Evolutionary conservation across 2,329 filamentous ascomycete genomes (phyloP).

Genomic region (Ophiostoma ips): DNA sequence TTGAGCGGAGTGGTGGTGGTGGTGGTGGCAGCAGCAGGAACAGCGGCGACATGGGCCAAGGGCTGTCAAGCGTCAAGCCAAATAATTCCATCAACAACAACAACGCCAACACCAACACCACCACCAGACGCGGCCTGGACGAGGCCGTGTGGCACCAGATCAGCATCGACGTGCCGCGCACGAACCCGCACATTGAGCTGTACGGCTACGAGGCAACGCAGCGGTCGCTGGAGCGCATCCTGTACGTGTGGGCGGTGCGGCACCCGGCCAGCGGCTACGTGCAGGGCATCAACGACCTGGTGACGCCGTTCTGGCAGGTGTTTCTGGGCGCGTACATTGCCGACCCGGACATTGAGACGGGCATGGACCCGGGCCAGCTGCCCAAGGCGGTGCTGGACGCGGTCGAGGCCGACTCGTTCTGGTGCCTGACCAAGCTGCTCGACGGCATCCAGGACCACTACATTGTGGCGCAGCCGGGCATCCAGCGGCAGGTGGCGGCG

Average conservation of each 20-base stretch:
- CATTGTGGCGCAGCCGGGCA: conserved; percentile 92
- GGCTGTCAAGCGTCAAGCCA: too few relatives aligned
- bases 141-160: conserved; percentile 99
- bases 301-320: conserved; percentile 96
- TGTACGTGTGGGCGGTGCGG: conserved; percentile 95
- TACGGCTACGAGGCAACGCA: conserved; percentile 96
- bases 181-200: conserved; percentile 87
- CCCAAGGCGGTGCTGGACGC: conserved; percentile 85
- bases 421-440: conserved; percentile 95
- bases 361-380: conserved; percentile 93
- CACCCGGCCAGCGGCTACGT: conserved; percentile 97
- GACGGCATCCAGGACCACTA: conserved; percentile 99
- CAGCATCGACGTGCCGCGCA: conserved; percentile 92
- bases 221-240: conserved; percentile 78
- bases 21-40: conserved; percentile 2
- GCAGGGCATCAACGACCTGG: conserved; percentile 95
- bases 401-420: conserved; percentile 95
- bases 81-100: too few relatives aligned
- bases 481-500: conserved; percentile 82
- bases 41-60: conserved; percentile 5
- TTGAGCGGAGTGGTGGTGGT: conserved; percentile 42
- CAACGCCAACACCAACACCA: too few relatives aligned
- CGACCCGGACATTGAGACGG: conserved; percentile 79
- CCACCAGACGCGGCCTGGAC: conserved; percentile 59
- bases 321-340: conserved; percentile 91